Evolutionary conservation across 305 asterid genomes (phyloP), one percentile per base, ranked within the genome.

Genomic region (Fraxinus velutina): DNA sequence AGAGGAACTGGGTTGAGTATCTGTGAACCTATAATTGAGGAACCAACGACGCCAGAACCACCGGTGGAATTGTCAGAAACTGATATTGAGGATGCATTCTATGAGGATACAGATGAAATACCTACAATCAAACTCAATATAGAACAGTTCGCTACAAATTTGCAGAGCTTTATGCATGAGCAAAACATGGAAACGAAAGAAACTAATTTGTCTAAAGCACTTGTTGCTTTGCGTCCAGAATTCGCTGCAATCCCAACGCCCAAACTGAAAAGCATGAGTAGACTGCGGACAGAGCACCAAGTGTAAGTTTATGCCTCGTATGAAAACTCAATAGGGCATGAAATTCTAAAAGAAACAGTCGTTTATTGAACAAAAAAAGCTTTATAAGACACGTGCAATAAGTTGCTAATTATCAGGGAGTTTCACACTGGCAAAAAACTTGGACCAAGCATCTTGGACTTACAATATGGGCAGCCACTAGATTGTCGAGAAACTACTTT

Each of bases 211-310:
- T 95, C 99, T 72, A 90, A 84, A 84, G 99, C 98, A 42, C 79
- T 93, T 78, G 98, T 95, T 83, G 91, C 97, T 85, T 79, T 93
- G 89, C 87, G 85, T 82, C 94, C 94, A 80, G 88, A 85, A 78
- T 50, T 89, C 78, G 94, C 96, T 83, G 93, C 97, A 75, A 84
- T 92, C 44, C 97, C 97, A 78, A 79, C 86, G 70, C 96, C 98
- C 70, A 93, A 90, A 82, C 91, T 94, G 73, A 96, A 96, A 89
- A 87, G 90, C 30, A 83, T 87, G 73, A 94, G 92, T 84, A 94
- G 97, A 52, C 87, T 94, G 80, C 88, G 97, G 82, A 94, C 97
- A 24, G 99, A 94, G 86, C 99, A 96, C 86, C 96, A 85, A 89
- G 98, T 96, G 99, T 94, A 89, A 91, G 95, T 85, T 81, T 22